Conservation (phyloP, 2,329 filamentous ascomycete genomes). For the Fonsecaea pugnacius region DNA sequence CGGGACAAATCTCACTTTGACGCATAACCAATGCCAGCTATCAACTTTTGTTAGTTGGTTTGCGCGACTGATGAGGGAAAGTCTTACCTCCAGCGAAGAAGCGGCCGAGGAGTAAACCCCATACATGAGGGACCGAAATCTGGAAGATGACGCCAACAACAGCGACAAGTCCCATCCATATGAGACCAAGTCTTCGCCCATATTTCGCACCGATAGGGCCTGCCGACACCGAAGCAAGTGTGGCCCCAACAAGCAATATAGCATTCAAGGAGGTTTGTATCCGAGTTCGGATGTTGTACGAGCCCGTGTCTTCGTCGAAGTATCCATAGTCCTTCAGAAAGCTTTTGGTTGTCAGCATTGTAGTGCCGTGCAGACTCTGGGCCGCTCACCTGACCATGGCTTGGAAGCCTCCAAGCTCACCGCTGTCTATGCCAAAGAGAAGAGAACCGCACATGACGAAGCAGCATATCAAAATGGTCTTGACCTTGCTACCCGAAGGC, state of each 20-base stretch:
- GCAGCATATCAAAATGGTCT: constrained; percentile 5
- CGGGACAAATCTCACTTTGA: neutral
- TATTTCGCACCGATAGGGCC: constrained; percentile 11
- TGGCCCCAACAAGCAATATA: constrained; percentile 3
- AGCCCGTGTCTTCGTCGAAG: constrained; percentile 2
- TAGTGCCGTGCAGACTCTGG: neutral
- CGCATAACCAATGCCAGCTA: constrained; percentile 2
- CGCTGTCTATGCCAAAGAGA: constrained; percentile 14
- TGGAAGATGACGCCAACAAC: constrained; percentile 11
- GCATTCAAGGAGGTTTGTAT: constrained; percentile 10
- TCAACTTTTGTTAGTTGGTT: neutral
- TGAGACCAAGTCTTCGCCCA: constrained; percentile 17
- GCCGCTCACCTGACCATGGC: constrained; percentile 12
- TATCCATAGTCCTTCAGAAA: constrained; percentile 18
- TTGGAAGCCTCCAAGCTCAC: constrained; percentile 12
- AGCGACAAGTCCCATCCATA: constrained; percentile 1
- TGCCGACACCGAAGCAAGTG: constrained; percentile 6
- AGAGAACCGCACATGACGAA: constrained; percentile 14
- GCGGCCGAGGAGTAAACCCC: constrained; percentile 10
- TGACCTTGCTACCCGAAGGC: constrained; percentile 1
- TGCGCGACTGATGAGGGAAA: neutral
- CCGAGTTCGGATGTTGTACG: constrained; percentile 12
- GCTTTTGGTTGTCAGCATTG: constrained; percentile 1
- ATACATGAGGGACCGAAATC: constrained; percentile 8
- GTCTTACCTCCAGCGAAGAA: constrained; percentile 12